A percentile compares a stretch with the other conserved stretches of the same genome.
These are phyloP conservation scores for Infundibulicybe gibba DNA, from an alignment of 768 basidiomycete species.

Conservation along the genomic window DNA sequence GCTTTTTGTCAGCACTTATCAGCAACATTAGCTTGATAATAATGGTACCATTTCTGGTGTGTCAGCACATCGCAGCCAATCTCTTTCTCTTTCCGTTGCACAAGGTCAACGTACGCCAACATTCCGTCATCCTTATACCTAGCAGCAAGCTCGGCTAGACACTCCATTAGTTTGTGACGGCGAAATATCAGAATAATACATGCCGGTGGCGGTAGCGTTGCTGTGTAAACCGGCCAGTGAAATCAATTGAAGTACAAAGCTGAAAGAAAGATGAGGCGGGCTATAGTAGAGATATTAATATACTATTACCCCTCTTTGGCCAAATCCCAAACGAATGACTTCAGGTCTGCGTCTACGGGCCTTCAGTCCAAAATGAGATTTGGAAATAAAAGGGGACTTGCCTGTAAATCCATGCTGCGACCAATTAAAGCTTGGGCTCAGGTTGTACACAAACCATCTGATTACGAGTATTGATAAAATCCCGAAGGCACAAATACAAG, in stretches of 20 bases:
- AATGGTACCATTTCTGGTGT: slow-evolving; percentile 84
- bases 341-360: slow-evolving; percentile 62
- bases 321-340: slow-evolving; percentile 87
- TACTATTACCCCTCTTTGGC: slow-evolving; percentile 74
- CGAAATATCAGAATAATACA: slow-evolving; percentile 10
- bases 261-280: slow-evolving; percentile 18
- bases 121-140: slow-evolving; percentile 86
- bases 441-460: slow-evolving; percentile 88
- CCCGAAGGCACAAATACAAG: not conserved
- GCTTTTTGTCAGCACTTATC: slow-evolving; percentile 1
- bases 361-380: slow-evolving; percentile 1
- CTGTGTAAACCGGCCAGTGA: slow-evolving; percentile 90
- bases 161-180: slow-evolving; percentile 1
- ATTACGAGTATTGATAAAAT: slow-evolving; percentile 3
- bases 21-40: not conserved
- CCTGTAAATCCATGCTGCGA: slow-evolving; percentile 74
- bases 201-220: slow-evolving; percentile 75
- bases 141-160: slow-evolving; percentile 70
- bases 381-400: slow-evolving; percentile 16
- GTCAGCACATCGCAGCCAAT: slow-evolving; percentile 88
- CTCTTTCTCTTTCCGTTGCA: slow-evolving; percentile 86
- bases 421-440: slow-evolving; percentile 96
- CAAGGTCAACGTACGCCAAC: slow-evolving; percentile 87
- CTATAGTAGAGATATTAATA: not conserved
- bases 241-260: slow-evolving; percentile 85